Evolutionary conservation across 2,329 filamentous ascomycete species (phyloP).

Genomic region (Phaeophleospora eucalypticola): DNA sequence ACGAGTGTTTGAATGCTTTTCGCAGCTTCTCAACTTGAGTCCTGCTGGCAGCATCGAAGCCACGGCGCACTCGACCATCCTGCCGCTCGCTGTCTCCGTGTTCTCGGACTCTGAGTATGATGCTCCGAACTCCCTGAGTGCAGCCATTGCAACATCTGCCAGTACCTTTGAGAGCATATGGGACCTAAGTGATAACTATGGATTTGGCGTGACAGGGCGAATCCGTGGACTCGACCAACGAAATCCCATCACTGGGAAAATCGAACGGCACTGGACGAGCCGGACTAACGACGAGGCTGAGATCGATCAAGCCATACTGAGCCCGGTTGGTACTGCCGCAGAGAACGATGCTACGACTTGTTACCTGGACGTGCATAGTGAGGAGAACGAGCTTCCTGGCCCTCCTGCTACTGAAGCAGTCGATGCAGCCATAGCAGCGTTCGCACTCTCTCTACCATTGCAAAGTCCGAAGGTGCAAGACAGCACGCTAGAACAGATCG

Average conservation of each 20-base stretch:
- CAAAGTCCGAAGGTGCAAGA: slow-evolving; percentile 91
- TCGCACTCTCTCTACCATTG: slow-evolving; percentile 83
- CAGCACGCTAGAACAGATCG: slow-evolving; percentile 88
- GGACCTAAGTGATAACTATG: slow-evolving; percentile 91
- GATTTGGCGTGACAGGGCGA: slow-evolving; percentile 86
- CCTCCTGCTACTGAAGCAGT: slow-evolving; percentile 90
- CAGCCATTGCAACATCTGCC: slow-evolving; percentile 84
- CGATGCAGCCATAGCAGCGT: slow-evolving; percentile 88
- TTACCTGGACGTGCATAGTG: slow-evolving; percentile 52
- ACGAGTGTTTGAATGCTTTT: slow-evolving; percentile 90
- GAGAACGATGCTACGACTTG: slow-evolving; percentile 86
- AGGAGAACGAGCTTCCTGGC: slow-evolving; percentile 49
- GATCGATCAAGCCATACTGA: slow-evolving; percentile 53
- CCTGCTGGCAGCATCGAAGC: slow-evolving; percentile 80
- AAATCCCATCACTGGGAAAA: slow-evolving; percentile 62
- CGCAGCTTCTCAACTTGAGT: slow-evolving; percentile 82
- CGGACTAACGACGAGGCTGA: slow-evolving; percentile 58
- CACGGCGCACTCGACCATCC: slow-evolving; percentile 82
- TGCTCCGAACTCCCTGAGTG: slow-evolving; percentile 76
- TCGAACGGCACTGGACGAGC: slow-evolving; percentile 44
- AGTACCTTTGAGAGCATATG: slow-evolving; percentile 90
- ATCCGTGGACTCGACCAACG: slow-evolving; percentile 70
- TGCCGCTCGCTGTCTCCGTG: slow-evolving; percentile 82
- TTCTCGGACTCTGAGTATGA: slow-evolving; percentile 94
- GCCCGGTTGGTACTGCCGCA: slow-evolving; percentile 73